phyloP scores from a whole-genome alignment of 495 filamentous ascomycete species.

The Wilcoxina mikolae region DNA sequence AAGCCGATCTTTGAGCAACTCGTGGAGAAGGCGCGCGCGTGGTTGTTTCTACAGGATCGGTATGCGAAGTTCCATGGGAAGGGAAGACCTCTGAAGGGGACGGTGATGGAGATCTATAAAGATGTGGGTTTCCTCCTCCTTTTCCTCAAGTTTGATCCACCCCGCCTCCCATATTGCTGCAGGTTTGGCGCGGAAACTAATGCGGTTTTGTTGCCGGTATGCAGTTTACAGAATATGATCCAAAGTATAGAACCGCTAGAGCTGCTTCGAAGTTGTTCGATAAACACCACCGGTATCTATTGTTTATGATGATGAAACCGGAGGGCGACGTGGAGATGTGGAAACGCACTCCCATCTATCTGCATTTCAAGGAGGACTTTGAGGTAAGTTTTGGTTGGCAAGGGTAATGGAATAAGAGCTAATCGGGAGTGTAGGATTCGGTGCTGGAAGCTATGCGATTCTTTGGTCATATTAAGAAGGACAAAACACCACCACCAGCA shows the following conservation, averaged over 20 bases:
- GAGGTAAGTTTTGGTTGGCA: not conserved
- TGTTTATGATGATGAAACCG: conserved; percentile 15
- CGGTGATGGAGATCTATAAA: not conserved
- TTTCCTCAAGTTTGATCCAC: not conserved
- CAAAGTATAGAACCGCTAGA: conserved; percentile 2
- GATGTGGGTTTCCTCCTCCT: not conserved
- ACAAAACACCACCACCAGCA: not conserved
- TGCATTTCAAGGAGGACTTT: conserved; percentile 6
- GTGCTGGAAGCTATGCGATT: not conserved
- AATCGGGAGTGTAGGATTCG: not conserved
- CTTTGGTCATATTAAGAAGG: not conserved
- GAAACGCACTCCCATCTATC: conserved; percentile 16
- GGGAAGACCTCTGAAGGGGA: not conserved
- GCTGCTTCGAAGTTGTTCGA: conserved; percentile 10
- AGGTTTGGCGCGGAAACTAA: not conserved
- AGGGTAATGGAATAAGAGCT: not conserved
- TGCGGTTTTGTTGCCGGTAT: not conserved
- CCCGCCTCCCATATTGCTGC: too few species aligned
- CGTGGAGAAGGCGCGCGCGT: conserved; percentile 19
- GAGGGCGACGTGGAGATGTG: conserved; percentile 12
- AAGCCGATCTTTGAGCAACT: conserved; percentile 5
- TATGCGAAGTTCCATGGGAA: conserved; percentile 6
- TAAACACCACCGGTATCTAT: conserved; percentile 15
- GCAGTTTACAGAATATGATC: conserved; percentile 7
- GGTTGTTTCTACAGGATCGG: conserved; percentile 20